Evolutionary conservation across 1,284 basidiomycete genomes (phyloP), one percentile per base, ranked within the genome.

Genomic region (Ganoderma resinaceum): DNA sequence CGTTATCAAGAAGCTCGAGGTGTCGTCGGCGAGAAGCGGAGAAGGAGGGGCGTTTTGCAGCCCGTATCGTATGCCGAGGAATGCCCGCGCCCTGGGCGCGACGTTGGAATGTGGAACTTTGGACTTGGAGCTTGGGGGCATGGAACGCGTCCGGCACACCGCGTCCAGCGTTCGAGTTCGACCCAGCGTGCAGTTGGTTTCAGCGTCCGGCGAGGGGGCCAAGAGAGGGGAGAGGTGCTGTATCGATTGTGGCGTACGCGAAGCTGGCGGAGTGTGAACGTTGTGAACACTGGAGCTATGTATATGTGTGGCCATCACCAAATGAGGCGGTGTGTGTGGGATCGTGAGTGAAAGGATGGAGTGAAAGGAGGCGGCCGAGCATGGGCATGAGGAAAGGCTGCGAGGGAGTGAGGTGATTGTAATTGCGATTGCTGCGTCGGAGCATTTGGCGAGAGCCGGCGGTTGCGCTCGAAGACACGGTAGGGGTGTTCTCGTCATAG

Each of bases 201-300:
- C 33, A 37, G 58, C 35, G 58, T 37, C 23, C 37, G 58, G 58
- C 18, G 23, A 37, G 58, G 23, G 23, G 43, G 23, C 23, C 5
- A 49, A 23, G 23, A 23, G 46, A 23, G 11, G 42, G 23, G 14
- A 12, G 20, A 49, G 37, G 58, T 23, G 37, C 26, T 14, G 35
- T 18, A 60, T 60, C 58, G 58, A 60, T 60, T 23, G 58, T 60
- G 58, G 58, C 58, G 58, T 40, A 38, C 12, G 37, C 37, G 58
- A 60, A 60, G 58, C 58, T 2, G 58, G 58, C 58, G 58, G 58
- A 60, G 58, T 60, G 58, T 26, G 58, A 60, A 49, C 46, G 46
- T 26, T 49, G 46, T 49, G 46, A 42, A 42, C 40, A 42, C 40
- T 42, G 16, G 40, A 40, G 58, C 37, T 23, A 38, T 40, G 35